Base-by-base conservation (phyloP, 2,329 filamentous ascomycete genomes). In the Colletotrichum spinosum region DNA sequence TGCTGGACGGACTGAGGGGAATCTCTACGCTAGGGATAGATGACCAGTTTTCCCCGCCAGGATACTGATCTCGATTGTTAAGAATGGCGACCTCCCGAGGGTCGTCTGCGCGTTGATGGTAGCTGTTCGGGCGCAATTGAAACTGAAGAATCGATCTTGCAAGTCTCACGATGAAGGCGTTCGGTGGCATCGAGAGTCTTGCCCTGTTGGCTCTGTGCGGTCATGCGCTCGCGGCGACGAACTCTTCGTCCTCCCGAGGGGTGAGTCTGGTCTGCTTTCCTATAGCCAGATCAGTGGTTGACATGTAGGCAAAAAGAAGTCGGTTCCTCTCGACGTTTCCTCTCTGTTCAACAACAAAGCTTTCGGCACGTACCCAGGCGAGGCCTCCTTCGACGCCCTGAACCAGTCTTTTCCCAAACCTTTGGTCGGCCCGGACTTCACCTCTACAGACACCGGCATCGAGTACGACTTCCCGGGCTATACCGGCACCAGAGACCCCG, bases 291-390 rank as follows among this genome's bases (percentile, higher is more conserved):
- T 15, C 9, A n/a, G 8, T 49, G 44, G 35, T 46, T 62, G 34
- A 62, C 53, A 39, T 15, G 12, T 37, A 15, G 3, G 41, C 25
- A 13, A 17, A 11, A 17, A 65, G 61, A 17, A 45, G 9, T 55
- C 57, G 8, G 35, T 65, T 1, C 34, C 57, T 4, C 41, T 65
- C 11, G 52, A 65, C 13, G 35, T 65, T 13, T 42, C 46, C 7
- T 2, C 58, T 2, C 15, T 42, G 34, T 81, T 80, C 72, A 83
- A 84, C 72, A 84, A 84, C 69, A 82, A 81, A 60, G 82, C 74
- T 2, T 83, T 84, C 63, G 80, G 80, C 3, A 74, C 75, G 0
- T 73, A 74, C 11, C 78, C 82, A 0, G 80, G 80, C 2, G 80
- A 84, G 68, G 78, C 82, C 1, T 73, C 78, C n/a, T 82, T 84